phyloP scores from a whole-genome alignment of 2,329 filamentous ascomycete genomes.

The Teratosphaeria gauchensis region DNA sequence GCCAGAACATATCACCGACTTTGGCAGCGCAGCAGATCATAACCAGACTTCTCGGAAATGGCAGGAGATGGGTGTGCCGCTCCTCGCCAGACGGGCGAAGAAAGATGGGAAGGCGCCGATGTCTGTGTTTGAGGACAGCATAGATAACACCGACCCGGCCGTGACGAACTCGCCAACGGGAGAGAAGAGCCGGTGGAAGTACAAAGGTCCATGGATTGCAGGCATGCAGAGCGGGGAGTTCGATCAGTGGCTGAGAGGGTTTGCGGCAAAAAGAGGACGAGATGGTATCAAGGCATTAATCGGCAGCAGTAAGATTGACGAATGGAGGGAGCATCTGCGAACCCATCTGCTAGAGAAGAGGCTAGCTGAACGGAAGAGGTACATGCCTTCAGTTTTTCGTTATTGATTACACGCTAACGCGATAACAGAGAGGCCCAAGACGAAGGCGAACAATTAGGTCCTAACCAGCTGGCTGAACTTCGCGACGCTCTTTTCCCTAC shows the following conservation, averaged over 20 bases:
- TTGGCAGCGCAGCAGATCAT: constrained; percentile 72
- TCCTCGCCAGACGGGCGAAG: constrained; percentile 42
- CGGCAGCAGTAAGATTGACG: constrained; percentile 11
- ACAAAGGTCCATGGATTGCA: constrained; percentile 49
- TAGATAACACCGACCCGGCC: constrained; percentile 35
- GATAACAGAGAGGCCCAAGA: constrained; percentile 8
- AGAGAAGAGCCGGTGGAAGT: constrained; percentile 43
- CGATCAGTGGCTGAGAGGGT: constrained; percentile 38
- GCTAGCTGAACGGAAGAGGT: constrained; percentile 1
- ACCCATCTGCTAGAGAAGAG: constrained; percentile 12
- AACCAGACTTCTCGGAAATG: constrained; percentile 74
- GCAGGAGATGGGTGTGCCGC: constrained; percentile 66
- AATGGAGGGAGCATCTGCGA: constrained; percentile 23
- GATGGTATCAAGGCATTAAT: constrained; percentile 26
- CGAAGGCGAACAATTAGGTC: constrained; percentile 8
- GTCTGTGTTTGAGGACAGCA: constrained; percentile 32
- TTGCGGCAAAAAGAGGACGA: neutral
- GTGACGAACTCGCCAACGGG: constrained; percentile 3
- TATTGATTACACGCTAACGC: neutral
- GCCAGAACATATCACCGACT: constrained; percentile 81
- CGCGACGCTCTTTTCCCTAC: constrained; percentile 3
- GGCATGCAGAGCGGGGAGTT: constrained; percentile 49
- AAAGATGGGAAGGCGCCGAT: constrained; percentile 1
- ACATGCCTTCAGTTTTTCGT: neutral
- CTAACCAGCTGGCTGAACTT: neutral